Evolutionary conservation across 106 monocot genomes (phyloP), one percentile per base, ranked within the genome.

Genomic region (Dendrobium catenatum): DNA sequence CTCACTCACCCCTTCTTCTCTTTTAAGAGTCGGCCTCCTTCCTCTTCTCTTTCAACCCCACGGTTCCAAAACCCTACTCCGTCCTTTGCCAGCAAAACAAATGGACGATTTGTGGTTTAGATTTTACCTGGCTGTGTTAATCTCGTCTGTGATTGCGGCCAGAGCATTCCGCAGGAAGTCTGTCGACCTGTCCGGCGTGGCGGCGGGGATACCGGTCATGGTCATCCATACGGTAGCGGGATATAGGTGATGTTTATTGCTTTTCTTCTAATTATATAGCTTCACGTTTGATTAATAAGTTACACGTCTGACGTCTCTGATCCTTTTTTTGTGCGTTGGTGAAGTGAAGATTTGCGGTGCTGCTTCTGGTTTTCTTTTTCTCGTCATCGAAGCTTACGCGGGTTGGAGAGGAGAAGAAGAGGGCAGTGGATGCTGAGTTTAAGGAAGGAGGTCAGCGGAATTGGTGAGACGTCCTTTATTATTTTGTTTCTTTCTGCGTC

Each of bases 381-480:
- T 82, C 90, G 10, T 88, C 90, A 22, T 88, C 90, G 20, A 86
- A 84, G 86, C 18, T 90, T 3, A 90, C 90, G 33, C 88, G 78
- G 80, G 19, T 88, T 27, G 90, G 90, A 19, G 88, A 90, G 88
- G 86, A 82, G 79, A 86, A 78, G 86, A 90, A 90, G 84, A 67
- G 79, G 46, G 66, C n/a, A 10, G 73, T 85, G 5, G 90, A 90
- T 10, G 79, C 76, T 48, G 88, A 90, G 20, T 90, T 90, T 80
- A 90, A 90, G 67, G 85, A 90, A 61, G 90, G 90, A 33, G 90
- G 90, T 11, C 90, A 88, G 68, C 78, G 90, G 29, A 88, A 90
- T 67, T 90, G 90, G 90, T 90, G 17, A 75, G 84, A 31, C 77
- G 77, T 19, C 4, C 11, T 42, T 37, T 70, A 37, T 70, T 70